Evolutionary conservation across 2,329 filamentous ascomycete species (phyloP), one percentile per base, ranked within the genome.

Genomic region (Colletotrichum nymphaeae): DNA sequence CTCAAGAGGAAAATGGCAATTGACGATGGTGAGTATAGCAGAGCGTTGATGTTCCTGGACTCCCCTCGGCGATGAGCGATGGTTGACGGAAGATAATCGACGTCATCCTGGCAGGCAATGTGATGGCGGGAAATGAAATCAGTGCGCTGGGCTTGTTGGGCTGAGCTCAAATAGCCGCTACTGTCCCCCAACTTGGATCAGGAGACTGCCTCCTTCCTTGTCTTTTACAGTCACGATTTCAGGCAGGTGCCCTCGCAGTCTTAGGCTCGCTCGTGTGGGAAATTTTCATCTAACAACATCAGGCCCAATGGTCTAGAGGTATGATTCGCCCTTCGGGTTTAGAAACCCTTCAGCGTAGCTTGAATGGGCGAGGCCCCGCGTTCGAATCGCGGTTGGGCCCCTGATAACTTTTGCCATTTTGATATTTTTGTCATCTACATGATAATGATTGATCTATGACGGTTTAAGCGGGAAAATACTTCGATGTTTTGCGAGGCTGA

Each of bases 261-360:
- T 24, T 28, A 9, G 26, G 7, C 19, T 7, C 4, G 5, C 3
- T n/a, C 11, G 12, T 6, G 19, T 11, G 0, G 2, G 0, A 1
- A n/a, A 6, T 1, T 9, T 0, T 12, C 28, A 68, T 35, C 22
- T 19, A 42, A 7, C 8, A 19, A 30, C 1, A 30, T 63, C 60
- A 24, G 69, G 53, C 65, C 66, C 66, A 69, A 72, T 72, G 69
- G 65, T 72, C 69, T 72, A 72, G 69, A 69, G 69, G 69, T 72
- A 72, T 58, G 69, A 72, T 72, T 72, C 69, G 65, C 69, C 69
- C 69, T 72, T 72, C 69, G 69, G 69, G 69, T 72, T 37, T 58
- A 19, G 28, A 42, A 32, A 63, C 59, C 53, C 69, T 58, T 55
- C 26, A 49, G 69, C 58, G 7, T 4, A 72, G 59, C 69, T 28